Evolutionary conservation across 257 asterid genomes (phyloP).

Genomic region (Solanum acaule): DNA sequence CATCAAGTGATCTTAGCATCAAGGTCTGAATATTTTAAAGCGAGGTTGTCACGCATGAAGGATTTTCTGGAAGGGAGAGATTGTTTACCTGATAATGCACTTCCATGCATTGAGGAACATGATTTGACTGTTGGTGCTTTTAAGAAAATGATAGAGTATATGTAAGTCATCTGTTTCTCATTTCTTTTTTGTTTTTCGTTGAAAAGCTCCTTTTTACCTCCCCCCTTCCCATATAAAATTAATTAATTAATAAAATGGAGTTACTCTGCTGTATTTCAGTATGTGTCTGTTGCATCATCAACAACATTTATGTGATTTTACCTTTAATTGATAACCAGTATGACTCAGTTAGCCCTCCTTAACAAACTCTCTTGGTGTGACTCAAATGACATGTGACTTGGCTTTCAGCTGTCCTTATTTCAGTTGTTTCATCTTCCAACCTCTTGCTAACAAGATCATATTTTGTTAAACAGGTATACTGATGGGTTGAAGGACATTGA

Average conservation of each 20-base stretch:
- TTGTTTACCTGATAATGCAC: conserved; percentile 26
- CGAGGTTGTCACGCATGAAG: conserved; percentile 73
- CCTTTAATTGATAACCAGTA: not conserved
- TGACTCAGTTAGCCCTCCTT: not conserved
- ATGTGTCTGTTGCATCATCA: not conserved
- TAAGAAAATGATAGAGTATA: conserved; percentile 85
- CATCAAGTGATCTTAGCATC: conserved; percentile 88
- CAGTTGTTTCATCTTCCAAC: not conserved
- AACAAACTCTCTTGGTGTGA: not conserved
- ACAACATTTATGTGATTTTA: not conserved
- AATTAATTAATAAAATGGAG: not conserved
- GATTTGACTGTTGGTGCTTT: conserved; percentile 69
- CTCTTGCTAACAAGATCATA: not conserved
- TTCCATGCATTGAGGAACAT: conserved; percentile 84
- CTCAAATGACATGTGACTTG: not conserved
- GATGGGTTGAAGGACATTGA: conserved; percentile 60
- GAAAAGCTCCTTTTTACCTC: not conserved
- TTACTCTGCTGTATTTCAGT: not conserved
- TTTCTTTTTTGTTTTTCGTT: not conserved
- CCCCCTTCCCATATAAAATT: too few relatives aligned
- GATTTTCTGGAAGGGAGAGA: conserved; percentile 55
- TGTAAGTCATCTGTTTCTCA: conserved; percentile 38
- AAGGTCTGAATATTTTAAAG: conserved; percentile 85
- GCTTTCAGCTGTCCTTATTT: not conserved
- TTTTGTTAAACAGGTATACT: conserved; percentile 62